Base-by-base conservation (phyloP, 1,139 yeast species). In the Yamadazyma triangularis region DNA sequence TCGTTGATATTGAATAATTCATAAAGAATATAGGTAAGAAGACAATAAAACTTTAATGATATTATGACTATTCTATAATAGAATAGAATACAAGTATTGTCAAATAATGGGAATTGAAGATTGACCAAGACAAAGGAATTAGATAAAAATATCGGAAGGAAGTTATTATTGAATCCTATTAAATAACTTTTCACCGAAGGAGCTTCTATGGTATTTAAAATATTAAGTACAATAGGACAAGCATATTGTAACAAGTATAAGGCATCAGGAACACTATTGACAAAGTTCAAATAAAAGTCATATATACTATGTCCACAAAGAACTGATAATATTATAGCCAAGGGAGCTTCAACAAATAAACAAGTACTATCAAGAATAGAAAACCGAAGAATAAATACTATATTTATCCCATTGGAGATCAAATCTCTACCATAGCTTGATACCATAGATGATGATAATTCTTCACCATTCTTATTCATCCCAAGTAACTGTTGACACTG, bases 111-210 rank as follows among this genome's bases (percentile, higher is more conserved):
- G 36, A 50, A 47, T 22, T 38, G 35, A 27, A 42, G 34, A 28
- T 47, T 50, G 8, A 53, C 40, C 21, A 42, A 42, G 4, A 48
- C 37, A 33, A 55, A 56, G 9, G 60, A 54, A 31, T 51, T 54
- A 25, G 59, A 49, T 26, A 58, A 49, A 34, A 56, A 40, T 9
- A 56, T 47, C 5, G 62, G 60, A 25, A 56, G 41, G 29, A 43
- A 50, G 37, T 52, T 53, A 35, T 56, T 55, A 38, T 57, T 57
- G 11, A 46, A 15, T 13, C 24, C 34, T 4, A 32, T 18, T 8
- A 42, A 24, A 39, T 30, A 13, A 10, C 9, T 3, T 23, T 25
- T 13, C 6, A 16, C 13, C 10, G 13, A 9, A 15, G 20, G 6
- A 6, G 9, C 28, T 4, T 34, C 37, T 7, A 24, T 24, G 6